A percentile compares a stretch with the other conserved stretches of the same genome.
Conservation (phyloP, 257 asterid genomes). For the Solanum appendiculatum region DNA sequence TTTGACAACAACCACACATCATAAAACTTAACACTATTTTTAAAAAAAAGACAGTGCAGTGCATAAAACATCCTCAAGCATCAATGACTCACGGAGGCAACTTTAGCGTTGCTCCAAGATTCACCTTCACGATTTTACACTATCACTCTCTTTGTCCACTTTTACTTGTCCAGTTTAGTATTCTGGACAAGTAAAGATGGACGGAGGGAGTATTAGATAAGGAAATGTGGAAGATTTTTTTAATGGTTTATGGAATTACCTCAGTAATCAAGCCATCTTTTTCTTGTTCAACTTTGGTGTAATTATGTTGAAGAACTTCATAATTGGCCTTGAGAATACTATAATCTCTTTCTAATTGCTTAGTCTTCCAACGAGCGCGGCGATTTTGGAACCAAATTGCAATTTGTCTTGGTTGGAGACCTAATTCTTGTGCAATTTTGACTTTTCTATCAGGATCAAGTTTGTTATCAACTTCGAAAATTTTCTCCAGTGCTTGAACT, state of each 20-base stretch:
- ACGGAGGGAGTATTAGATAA: not conserved
- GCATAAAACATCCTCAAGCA: not conserved
- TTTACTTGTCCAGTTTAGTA: too few relatives aligned
- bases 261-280: slow-evolving; percentile 17
- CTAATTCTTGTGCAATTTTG: slow-evolving; percentile 30
- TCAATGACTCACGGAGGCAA: not conserved
- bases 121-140: not conserved
- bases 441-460: slow-evolving; percentile 34
- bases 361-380: slow-evolving; percentile 37
- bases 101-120: not conserved
- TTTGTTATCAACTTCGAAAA: slow-evolving; percentile 34
- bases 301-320: slow-evolving; percentile 30
- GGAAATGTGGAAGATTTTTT: not conserved
- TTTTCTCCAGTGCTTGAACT: slow-evolving; percentile 36
- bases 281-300: slow-evolving; percentile 20
- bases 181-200: not conserved
- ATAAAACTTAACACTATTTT: not conserved
- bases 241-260: slow-evolving; percentile 10
- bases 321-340: slow-evolving; percentile 23
- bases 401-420: slow-evolving; percentile 41
- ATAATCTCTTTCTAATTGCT: slow-evolving; percentile 40
- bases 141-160: not conserved
- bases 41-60: too few relatives aligned
- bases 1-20: not conserved
- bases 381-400: slow-evolving; percentile 55